A percentile compares a stretch with the other conserved stretches of the same genome.
Evolutionary conservation across 2,329 filamentous ascomycete species (phyloP).

Genomic region (Botryotinia convoluta): DNA sequence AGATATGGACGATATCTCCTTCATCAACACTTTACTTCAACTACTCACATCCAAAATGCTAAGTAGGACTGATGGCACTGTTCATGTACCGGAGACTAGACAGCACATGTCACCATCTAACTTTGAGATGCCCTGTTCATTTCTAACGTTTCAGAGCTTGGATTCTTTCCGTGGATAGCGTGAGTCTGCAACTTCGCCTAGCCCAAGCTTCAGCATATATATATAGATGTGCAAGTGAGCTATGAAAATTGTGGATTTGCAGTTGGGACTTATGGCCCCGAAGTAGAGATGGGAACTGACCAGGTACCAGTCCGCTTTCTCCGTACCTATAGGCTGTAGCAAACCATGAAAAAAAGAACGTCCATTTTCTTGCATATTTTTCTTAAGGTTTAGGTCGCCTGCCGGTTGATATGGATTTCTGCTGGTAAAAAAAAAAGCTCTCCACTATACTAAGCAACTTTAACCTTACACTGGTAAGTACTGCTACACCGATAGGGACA

Average conservation of each 20-base stretch:
- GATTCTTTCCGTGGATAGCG: neutral
- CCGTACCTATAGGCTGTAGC: neutral
- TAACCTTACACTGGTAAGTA: conserved; percentile 7
- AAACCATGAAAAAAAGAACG: neutral
- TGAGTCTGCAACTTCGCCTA: neutral
- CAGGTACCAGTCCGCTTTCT: neutral
- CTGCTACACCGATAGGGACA: conserved; percentile 3
- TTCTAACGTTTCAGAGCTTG: neutral
- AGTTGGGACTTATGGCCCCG: neutral
- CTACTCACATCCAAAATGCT: neutral
- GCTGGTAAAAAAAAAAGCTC: neutral
- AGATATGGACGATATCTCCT: neutral
- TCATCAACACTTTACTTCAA: neutral
- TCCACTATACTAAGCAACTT: neutral
- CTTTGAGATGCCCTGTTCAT: neutral
- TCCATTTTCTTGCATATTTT: neutral
- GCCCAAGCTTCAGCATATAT: neutral
- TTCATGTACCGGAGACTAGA: neutral
- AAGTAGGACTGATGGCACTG: neutral
- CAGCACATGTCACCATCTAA: neutral
- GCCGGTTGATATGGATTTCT: neutral
- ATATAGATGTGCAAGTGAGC: neutral
- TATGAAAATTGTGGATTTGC: neutral
- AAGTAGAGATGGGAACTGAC: neutral
- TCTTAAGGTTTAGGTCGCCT: neutral